Conservation (phyloP, 805 yeast species). For the Lachancea mirantina region DNA sequence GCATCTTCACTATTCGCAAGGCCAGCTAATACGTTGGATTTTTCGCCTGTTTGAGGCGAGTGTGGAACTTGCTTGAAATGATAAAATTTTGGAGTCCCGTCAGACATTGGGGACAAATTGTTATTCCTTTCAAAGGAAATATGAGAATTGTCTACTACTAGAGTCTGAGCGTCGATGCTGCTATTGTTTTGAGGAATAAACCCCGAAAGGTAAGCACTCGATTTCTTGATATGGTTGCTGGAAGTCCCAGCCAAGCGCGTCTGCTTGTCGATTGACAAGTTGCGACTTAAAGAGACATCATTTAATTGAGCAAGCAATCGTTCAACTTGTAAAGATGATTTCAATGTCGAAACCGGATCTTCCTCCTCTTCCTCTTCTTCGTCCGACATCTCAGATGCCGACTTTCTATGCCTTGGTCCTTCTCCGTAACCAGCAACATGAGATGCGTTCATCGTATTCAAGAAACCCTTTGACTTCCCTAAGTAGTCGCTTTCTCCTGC, state of each 20-base stretch:
- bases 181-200: conserved; percentile 12
- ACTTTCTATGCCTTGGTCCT: conserved; percentile 4
- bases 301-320: conserved; percentile 27
- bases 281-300: conserved; percentile 23
- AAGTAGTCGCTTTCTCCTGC: too few relatives aligned
- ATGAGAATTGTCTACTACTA: too few relatives aligned
- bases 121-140: too few relatives aligned
- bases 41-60: too few relatives aligned
- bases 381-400: neutral
- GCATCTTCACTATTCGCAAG: too few relatives aligned
- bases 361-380: conserved; percentile 1
- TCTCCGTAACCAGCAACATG: too few relatives aligned
- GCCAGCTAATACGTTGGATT: too few relatives aligned
- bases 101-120: conserved; percentile 10
- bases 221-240: conserved; percentile 18
- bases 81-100: conserved; percentile 21
- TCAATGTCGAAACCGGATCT: conserved; percentile 4
- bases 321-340: conserved; percentile 20
- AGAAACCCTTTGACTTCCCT: too few relatives aligned
- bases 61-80: conserved; percentile 12
- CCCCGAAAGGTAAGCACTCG: conserved; percentile 32
- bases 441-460: too few relatives aligned
- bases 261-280: conserved; percentile 11
- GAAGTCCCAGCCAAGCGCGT: too few relatives aligned
- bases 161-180: too few relatives aligned